Conservation (phyloP, 257 asterid genomes). For the Nicotiana obtusifolia region DNA sequence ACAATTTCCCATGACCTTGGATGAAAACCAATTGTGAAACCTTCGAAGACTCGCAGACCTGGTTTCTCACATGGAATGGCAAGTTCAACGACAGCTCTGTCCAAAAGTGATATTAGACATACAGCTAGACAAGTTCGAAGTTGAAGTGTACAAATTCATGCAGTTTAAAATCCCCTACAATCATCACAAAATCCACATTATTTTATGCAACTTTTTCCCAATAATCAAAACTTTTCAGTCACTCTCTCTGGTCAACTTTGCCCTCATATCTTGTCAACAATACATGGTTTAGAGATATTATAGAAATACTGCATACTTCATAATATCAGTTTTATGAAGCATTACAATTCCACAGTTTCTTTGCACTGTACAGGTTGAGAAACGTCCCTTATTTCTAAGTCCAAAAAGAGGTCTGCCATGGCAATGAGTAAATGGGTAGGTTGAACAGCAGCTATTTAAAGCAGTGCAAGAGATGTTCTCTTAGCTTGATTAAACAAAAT, state of each 20-base stretch:
- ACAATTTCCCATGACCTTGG: slow-evolving; percentile 95
- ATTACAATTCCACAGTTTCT: not conserved
- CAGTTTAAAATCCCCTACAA: not conserved
- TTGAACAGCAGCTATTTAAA: not conserved
- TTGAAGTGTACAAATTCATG: not conserved
- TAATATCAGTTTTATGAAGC: not conserved
- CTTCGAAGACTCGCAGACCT: slow-evolving; percentile 81
- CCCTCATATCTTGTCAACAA: not conserved
- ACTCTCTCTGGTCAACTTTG: not conserved
- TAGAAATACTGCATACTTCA: not conserved
- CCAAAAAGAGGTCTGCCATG: not conserved
- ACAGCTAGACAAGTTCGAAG: not conserved
- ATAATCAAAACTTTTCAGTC: not conserved
- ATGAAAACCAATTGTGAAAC: slow-evolving; percentile 93
- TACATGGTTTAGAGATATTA: not conserved
- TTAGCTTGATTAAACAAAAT: not conserved
- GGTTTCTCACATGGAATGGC: slow-evolving; percentile 86
- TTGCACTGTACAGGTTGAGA: not conserved
- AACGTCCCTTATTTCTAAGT: not conserved
- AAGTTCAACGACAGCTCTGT: slow-evolving; percentile 71
- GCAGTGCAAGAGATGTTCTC: not conserved
- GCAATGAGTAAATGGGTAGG: not conserved
- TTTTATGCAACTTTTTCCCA: not conserved
- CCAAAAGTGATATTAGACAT: slow-evolving; percentile 18
- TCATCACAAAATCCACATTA: not conserved